These are phyloP conservation scores for Exophiala calicioides DNA, from an alignment of 2,329 filamentous ascomycete genomes.

Conservation along the genomic window DNA sequence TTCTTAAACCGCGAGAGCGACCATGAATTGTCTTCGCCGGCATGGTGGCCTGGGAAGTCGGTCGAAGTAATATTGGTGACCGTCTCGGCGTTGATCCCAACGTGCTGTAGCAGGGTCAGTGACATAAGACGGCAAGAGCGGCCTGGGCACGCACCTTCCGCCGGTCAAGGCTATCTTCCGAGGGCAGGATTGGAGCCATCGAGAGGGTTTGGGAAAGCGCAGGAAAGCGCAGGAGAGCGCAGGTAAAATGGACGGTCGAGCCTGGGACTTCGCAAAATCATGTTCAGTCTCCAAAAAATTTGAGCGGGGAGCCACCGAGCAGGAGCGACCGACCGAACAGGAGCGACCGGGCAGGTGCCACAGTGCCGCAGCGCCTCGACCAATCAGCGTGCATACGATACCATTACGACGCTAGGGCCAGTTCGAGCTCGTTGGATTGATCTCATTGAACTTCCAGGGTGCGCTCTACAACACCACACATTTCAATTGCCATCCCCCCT, in stretches of 20 bases:
- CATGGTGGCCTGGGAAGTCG: constrained; percentile 89
- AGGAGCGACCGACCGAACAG: neutral
- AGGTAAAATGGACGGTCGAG: neutral
- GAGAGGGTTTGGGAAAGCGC: neutral
- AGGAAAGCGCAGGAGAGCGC: neutral
- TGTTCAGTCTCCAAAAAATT: constrained; percentile 12
- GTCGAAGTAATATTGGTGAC: constrained; percentile 85
- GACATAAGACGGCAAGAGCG: neutral
- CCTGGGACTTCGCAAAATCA: neutral
- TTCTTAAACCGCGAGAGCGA: constrained; percentile 69
- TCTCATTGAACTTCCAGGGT: constrained; percentile 15
- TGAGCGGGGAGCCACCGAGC: neutral
- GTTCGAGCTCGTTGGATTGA: constrained; percentile 1
- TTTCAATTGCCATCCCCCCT: constrained; percentile 1
- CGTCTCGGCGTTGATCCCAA: constrained; percentile 85
- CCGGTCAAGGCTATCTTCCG: constrained; percentile 25
- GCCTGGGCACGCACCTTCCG: constrained; percentile 21
- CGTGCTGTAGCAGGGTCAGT: constrained; percentile 35
- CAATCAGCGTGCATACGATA: constrained; percentile 3
- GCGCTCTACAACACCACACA: neutral
- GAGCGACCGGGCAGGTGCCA: too few relatives aligned
- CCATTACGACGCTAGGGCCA: too few relatives aligned
- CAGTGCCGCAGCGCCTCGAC: too few relatives aligned
- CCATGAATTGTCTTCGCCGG: constrained; percentile 84
- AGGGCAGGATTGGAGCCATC: constrained; percentile 23